Percentiles rank a stretch among this genome's conserved stretches.
Conservation (phyloP, 805 yeast genomes). For the Metschnikowia baotianmanensis region DNA sequence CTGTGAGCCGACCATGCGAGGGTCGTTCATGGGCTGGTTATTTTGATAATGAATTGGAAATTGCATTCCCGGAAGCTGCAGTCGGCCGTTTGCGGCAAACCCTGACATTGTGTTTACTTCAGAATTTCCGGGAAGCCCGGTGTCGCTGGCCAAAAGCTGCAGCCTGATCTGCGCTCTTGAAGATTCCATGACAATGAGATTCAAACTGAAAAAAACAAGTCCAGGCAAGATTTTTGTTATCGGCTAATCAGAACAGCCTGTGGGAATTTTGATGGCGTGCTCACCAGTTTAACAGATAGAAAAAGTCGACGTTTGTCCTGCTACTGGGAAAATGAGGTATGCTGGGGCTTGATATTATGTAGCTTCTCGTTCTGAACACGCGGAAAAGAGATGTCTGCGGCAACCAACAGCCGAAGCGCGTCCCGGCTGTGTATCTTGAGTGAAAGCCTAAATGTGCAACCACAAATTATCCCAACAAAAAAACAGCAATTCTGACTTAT, state of each 20-base stretch:
- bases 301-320: constrained; percentile 5
- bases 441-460: no score
- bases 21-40: not conserved
- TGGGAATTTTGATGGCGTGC: not conserved
- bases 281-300: constrained; percentile 1
- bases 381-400: not conserved
- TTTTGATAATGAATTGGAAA: constrained; percentile 9
- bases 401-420: no score
- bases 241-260: not conserved
- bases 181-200: constrained; percentile 10
- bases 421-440: not conserved
- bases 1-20: constrained; percentile 1
- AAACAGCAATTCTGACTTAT: no score
- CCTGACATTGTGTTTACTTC: constrained; percentile 24
- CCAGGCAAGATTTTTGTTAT: not conserved
- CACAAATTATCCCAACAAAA: no score
- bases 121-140: constrained; percentile 8
- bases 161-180: constrained; percentile 29
- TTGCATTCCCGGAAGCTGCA: constrained; percentile 9
- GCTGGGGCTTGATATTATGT: constrained; percentile 1
- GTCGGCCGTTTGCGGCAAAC: constrained; percentile 15
- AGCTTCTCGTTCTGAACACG: not conserved
- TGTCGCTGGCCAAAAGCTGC: constrained; percentile 33
- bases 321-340: constrained; percentile 2
- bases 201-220: not conserved